Percentiles rank a stretch among this genome's conserved stretches.
Evolutionary conservation across 108 stramenopile species (phyloP).

Genomic region (Cyclotella kingstonii): DNA sequence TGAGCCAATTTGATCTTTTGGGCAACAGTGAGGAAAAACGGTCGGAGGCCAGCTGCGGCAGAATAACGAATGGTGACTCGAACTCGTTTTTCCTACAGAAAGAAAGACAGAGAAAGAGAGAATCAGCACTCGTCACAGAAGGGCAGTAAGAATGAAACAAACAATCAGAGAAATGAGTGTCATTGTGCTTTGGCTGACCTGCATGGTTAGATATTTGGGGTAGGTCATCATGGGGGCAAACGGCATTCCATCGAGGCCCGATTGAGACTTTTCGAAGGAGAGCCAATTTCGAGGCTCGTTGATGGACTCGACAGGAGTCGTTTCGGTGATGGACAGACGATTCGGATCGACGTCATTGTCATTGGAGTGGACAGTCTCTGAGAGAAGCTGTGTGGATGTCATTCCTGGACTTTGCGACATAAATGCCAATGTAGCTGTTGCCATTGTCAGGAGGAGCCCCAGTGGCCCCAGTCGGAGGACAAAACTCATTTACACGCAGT

Average conservation of each 20-base stretch:
- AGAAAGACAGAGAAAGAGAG: not conserved
- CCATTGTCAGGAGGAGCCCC: no score
- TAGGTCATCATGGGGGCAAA: constrained; percentile 52
- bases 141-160: not conserved
- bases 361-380: no score
- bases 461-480: no score
- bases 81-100: constrained; percentile 59
- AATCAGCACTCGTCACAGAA: not conserved
- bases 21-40: constrained; percentile 79
- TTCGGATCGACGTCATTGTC: no score
- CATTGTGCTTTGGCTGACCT: no score
- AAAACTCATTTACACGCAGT: no score
- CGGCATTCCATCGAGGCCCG: constrained; percentile 20
- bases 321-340: no score
- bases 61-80: constrained; percentile 73
- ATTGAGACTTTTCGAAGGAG: not conserved
- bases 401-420: no score
- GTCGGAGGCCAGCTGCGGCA: constrained; percentile 55
- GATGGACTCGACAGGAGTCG: no score
- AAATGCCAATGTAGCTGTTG: no score
- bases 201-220: constrained; percentile 69
- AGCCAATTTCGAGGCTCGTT: constrained; percentile 13
- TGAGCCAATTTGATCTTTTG: constrained; percentile 60
- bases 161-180: no score
- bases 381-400: no score